Evolutionary conservation across 495 filamentous ascomycete species (phyloP), one percentile per base, ranked within the genome.

Genomic region (Lophiostoma macrostomum): DNA sequence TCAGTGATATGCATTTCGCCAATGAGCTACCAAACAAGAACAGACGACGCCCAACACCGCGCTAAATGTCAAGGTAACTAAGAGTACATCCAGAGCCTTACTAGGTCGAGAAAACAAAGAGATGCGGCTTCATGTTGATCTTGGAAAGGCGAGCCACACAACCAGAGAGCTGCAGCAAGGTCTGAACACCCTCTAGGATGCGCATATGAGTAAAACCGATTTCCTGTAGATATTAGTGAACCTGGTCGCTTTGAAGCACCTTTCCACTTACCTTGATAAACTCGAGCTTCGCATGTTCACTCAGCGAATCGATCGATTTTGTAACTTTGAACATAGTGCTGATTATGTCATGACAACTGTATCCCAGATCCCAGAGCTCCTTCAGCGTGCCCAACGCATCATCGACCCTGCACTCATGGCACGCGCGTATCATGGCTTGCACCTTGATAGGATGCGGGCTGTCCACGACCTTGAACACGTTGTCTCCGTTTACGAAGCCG

Each of bases 201-300:
- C 94, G 88, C 93, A 99, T 99, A 65, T 99, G 93, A 13, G 94
- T 95, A 69, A 99, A 99, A 13, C 93, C 93, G 68, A 99, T 97
- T 71, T 96, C 94, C 69, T 53, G 11, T 28, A 10, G 11, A 16
- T 11, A 29, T 31, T 23, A 16, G 27, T 31, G 44, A 5, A 22
- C 28, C 20, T 7, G 5, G 12, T 2, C 7, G 13, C 12, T 36
- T 1, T 19, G n/a, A 4, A 20, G 23, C 27, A 44, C 4, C 39
- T n/a, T n/a, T 38, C 22, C 29, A 42, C 38, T 25, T 53, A 67
- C 58, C 62, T 86, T 88, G 63, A 97, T 94, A 58, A 99, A 97
- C 65, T 95, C 89, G 46, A 99, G 72, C 71, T 96, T 93, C 18
- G 88, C 78, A 69, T 97, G 89, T 73, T 99, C 93, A 42, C 88